These are phyloP conservation scores for Hypoxylon fuscum DNA, from an alignment of 495 filamentous ascomycete species.

Conservation along the genomic window DNA sequence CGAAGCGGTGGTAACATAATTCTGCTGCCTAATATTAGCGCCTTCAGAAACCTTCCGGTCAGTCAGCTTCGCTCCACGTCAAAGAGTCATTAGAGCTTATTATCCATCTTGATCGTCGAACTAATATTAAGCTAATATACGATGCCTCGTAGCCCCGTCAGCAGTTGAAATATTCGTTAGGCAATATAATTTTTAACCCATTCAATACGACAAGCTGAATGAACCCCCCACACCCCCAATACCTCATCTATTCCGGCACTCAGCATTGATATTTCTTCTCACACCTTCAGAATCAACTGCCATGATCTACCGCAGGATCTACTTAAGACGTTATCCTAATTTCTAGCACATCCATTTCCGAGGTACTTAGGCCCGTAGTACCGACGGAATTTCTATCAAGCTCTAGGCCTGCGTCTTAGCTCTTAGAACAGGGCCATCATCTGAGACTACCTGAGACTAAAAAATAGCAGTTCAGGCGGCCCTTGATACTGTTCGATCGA, in stretches of 20 bases:
- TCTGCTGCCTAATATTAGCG: not conserved
- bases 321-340: not conserved
- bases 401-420: not conserved
- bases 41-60: not conserved
- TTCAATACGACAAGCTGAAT: not conserved
- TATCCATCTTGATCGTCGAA: not conserved
- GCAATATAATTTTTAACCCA: not conserved
- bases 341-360: not conserved
- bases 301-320: not conserved
- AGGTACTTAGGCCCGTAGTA: not conserved
- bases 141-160: not conserved
- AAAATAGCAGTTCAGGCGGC: not conserved
- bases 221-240: not conserved
- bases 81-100: not conserved
- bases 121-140: not conserved
- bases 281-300: not conserved
- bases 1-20: not conserved
- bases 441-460: not conserved
- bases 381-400: not conserved
- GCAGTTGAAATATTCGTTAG: not conserved
- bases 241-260: not conserved
- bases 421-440: not conserved
- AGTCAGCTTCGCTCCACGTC: not conserved
- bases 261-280: not conserved
- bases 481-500: slow-evolving; percentile 3